phyloP scores from a whole-genome alignment of 169 alveolate species.

The Plasmodium knowlesi region DNA sequence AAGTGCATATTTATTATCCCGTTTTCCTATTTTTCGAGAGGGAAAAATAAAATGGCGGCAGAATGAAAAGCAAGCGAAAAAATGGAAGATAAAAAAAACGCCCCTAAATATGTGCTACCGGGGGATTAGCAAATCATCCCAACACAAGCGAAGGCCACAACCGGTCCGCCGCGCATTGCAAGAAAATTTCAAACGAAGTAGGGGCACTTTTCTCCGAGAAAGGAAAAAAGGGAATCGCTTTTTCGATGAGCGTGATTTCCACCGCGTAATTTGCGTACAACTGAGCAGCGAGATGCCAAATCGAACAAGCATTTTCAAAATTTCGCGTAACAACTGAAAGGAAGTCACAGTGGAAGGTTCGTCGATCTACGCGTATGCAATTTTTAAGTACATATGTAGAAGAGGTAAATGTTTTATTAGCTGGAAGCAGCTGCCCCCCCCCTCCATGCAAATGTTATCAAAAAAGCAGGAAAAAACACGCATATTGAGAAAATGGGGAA shows the following conservation, averaged over 20 bases:
- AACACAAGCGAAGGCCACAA: neutral
- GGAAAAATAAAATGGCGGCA: neutral
- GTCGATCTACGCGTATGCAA: neutral
- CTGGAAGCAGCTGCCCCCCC: neutral
- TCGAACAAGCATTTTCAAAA: neutral
- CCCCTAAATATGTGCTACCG: neutral
- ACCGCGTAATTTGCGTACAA: neutral
- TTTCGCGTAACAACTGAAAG: neutral
- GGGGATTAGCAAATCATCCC: neutral
- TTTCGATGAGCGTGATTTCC: neutral
- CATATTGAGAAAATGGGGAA: slow-evolving; percentile 30
- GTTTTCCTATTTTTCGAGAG: neutral
- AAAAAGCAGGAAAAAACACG: neutral
- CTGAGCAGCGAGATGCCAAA: neutral
- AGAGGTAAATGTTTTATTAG: neutral
- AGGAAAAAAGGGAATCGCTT: neutral
- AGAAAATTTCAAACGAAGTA: neutral
- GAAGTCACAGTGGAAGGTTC: neutral
- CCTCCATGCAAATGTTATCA: neutral
- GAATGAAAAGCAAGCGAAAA: neutral
- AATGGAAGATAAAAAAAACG: neutral
- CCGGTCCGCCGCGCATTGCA: neutral
- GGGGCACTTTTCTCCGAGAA: neutral
- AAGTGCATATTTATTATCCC: neutral
- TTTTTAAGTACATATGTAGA: neutral